Base-by-base conservation (phyloP, 768 basidiomycete species). In the Suillus alpinus region DNA sequence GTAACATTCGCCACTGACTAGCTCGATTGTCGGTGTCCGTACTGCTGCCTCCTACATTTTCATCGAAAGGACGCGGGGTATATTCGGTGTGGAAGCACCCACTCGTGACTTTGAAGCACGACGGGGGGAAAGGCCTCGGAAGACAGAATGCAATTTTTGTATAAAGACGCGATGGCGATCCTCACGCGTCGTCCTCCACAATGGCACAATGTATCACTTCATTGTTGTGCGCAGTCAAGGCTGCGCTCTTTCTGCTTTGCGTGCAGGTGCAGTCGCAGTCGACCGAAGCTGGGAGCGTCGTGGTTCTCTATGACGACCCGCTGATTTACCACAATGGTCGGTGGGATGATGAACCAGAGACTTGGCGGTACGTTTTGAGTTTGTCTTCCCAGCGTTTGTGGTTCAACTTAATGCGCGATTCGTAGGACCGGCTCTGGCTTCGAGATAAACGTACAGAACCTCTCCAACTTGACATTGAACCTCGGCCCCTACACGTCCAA, bases 361-460 rank as follows among this genome's bases (percentile, higher is more conserved):
- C 82, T 6, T 86, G 83, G 82, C 85, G 84, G 85, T 83, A 62
- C 18, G 16, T 10, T 50, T 2, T 18, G 16, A 47, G 14, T 16
- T 9, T 7, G 79, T 68, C 58, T 20, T 29, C 49, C 9, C 39
- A 29, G 39, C 7, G 4, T 1, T 26, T 47, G 14, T 47, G 14
- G 46, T 8, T 29, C 14, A 26, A 50, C 10, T 36, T 41, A 55
- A 16, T 37, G 36, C 14, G 23, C 13, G 8, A 26, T 26, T 29
- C 23, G 26, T 57, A 85, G 84, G 83, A 79, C 80, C 20, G 77
- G 82, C 23, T 83, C 81, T 23, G 83, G 84, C 1, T 77, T 86
- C 69, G 84, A 85, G 67, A 61, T 86, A 4, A 69, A 81, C 56
- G 76, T 80, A 37, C 63, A 73, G 37, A 78, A 80, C 62, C 75